Percentiles rank a stretch among this genome's conserved stretches.
Conservation (phyloP, 345 rosid genomes). For the Toxicodendron radicans region DNA sequence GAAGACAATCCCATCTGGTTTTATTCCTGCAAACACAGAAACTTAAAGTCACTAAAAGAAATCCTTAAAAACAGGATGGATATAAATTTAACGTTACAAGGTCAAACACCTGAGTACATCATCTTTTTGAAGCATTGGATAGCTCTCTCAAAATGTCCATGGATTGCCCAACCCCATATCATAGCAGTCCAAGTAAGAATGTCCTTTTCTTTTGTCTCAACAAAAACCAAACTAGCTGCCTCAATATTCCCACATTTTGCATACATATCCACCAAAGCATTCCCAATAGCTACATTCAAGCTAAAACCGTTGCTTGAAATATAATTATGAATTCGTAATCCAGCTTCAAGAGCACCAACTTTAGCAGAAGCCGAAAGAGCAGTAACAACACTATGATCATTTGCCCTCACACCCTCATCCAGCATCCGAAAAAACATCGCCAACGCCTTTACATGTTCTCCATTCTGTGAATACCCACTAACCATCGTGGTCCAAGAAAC, state of each 20-base stretch:
- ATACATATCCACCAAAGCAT: conserved; percentile 61
- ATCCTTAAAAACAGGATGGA: not conserved
- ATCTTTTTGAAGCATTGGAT: conserved; percentile 57
- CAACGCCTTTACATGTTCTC: conserved; percentile 45
- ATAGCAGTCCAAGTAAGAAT: conserved; percentile 59
- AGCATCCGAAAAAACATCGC: conserved; percentile 50
- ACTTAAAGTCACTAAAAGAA: not conserved
- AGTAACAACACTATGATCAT: conserved; percentile 46
- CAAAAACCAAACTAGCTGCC: conserved; percentile 50
- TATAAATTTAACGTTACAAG: not conserved
- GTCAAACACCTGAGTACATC: conserved; percentile 53
- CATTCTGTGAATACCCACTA: conserved; percentile 45
- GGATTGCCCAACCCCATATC: conserved; percentile 73
- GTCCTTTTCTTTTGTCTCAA: conserved; percentile 45
- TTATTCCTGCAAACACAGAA: conserved; percentile 43
- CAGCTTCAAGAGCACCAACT: conserved; percentile 59
- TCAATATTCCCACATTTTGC: conserved; percentile 64
- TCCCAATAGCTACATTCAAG: conserved; percentile 43
- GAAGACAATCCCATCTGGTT: conserved; percentile 62
- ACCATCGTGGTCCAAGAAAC: conserved; percentile 61
- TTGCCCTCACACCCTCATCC: conserved; percentile 50
- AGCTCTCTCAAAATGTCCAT: conserved; percentile 49
- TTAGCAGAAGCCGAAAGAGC: conserved; percentile 66
- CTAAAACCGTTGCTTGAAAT: conserved; percentile 37
- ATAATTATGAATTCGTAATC: conserved; percentile 46